Conservation (phyloP, 805 yeast genomes). For the Saccharomycopsis babjevae region DNA sequence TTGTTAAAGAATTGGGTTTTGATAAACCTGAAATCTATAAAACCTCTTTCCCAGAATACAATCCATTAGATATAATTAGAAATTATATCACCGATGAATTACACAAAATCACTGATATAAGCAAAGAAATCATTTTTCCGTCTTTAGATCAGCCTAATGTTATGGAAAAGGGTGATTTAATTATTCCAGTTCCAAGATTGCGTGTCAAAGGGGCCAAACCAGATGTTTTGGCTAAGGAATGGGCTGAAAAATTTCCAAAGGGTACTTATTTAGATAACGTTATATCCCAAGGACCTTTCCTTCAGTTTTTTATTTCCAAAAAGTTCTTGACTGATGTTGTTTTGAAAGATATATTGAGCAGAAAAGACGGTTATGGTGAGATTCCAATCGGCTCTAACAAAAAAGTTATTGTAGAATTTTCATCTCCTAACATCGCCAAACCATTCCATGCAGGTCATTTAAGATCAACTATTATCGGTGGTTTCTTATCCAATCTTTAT, state of each 20-base stretch:
- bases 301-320: slow-evolving; percentile 79
- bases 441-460: slow-evolving; percentile 99
- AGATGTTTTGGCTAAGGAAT: slow-evolving; percentile 59
- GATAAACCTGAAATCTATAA: slow-evolving; percentile 34
- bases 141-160: slow-evolving; percentile 84
- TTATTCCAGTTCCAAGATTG: slow-evolving; percentile 88
- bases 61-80: slow-evolving; percentile 81
- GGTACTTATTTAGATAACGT: slow-evolving; percentile 62
- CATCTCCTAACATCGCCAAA: slow-evolving; percentile 97
- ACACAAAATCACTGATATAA: slow-evolving; percentile 62
- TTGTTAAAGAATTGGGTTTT: slow-evolving; percentile 4
- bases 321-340: slow-evolving; percentile 57
- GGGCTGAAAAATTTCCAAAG: slow-evolving; percentile 69
- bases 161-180: slow-evolving; percentile 84
- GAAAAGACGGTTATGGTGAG: slow-evolving; percentile 56
- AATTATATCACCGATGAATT: slow-evolving; percentile 79
- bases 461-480: slow-evolving; percentile 96
- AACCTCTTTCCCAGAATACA: slow-evolving; percentile 66
- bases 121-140: slow-evolving; percentile 57
- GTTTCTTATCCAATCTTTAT: slow-evolving; percentile 81
- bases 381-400: slow-evolving; percentile 65
- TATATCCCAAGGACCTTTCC: slow-evolving; percentile 77
- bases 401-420: slow-evolving; percentile 74
- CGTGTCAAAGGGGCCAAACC: slow-evolving; percentile 76
- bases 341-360: slow-evolving; percentile 54